Evolutionary conservation across 1,284 basidiomycete species (phyloP), one percentile per base, ranked within the genome.

Genomic region (Cryptococcus floricola): DNA sequence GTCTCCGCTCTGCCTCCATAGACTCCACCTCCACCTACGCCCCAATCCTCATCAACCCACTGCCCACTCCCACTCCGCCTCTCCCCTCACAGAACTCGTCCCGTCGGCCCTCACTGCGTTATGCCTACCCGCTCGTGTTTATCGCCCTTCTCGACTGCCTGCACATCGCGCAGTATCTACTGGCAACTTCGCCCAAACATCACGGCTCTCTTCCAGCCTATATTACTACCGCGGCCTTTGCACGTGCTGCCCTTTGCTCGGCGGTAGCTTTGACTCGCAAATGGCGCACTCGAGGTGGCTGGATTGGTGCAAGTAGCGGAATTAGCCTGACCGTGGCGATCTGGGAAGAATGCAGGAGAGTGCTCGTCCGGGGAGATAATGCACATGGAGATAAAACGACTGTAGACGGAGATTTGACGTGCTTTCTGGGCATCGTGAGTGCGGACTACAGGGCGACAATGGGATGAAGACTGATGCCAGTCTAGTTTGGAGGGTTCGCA

Each of bases 311-410:
- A 1, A 25, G 38, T 4, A 51, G 39, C 16, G 60, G 57, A 13
- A n/a, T 60, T 2, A 62, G 54, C 18, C n/a, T 64, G 13, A 50
- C 54, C 8, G 37, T 50, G 28, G 52, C 47, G 1, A 54, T 60
- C 2, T 64, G 62, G 62, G 55, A 62, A 41, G 50, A 41, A 46
- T 64, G 62, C 50, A 53, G 25, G n/a, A n/a, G 39, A 28, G 39
- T 60, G 46, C 34, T 50, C 39, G 41, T 28, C 37, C 44, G 44
- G 23, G 18, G 39, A 19, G 43, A 52, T 13, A 45, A 28, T 27
- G 41, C 18, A 12, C 37, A 28, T 10, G 47, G 44, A 12, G 25
- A 23, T 16, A 28, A 39, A 23, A 38, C 23, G 37, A 34, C 13
- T 25, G 31, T 34, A 31, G 52, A 48, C 37, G 16, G 6, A 31